Conservation (phyloP, 306 rosid species). For the Prunus mongolica region DNA sequence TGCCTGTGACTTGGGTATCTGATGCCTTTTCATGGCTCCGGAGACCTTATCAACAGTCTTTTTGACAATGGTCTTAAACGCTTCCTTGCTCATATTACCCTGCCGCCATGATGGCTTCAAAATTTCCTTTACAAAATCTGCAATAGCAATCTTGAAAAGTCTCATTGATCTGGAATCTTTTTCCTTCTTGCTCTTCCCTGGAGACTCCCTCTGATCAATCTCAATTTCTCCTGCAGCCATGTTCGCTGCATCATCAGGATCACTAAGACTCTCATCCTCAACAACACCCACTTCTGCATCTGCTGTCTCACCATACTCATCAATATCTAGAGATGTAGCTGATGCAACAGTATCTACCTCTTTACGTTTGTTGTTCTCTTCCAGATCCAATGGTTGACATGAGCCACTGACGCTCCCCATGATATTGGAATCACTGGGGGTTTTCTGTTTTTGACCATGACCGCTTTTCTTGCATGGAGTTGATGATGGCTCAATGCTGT, state of each 20-base stretch:
- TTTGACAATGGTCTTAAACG: slow-evolving; percentile 94
- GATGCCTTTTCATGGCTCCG: slow-evolving; percentile 95
- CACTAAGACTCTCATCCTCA: slow-evolving; percentile 68
- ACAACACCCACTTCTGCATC: slow-evolving; percentile 86
- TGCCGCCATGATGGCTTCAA: slow-evolving; percentile 97
- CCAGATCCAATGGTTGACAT: slow-evolving; percentile 45
- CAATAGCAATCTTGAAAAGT: slow-evolving; percentile 83
- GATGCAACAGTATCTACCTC: slow-evolving; percentile 67
- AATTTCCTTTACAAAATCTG: slow-evolving; percentile 90
- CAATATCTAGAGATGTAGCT: slow-evolving; percentile 68
- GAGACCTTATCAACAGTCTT: slow-evolving; percentile 98
- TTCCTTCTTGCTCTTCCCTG: slow-evolving; percentile 66
- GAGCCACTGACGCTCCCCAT: slow-evolving; percentile 49
- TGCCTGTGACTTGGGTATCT: slow-evolving; percentile 80
- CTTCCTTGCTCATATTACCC: slow-evolving; percentile 99
- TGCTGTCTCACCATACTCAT: slow-evolving; percentile 86
- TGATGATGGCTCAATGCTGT: slow-evolving; percentile 75
- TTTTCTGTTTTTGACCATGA: slow-evolving; percentile 51
- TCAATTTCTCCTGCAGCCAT: slow-evolving; percentile 52
- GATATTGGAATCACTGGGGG: slow-evolving; percentile 50
- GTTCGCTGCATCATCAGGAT: slow-evolving; percentile 39
- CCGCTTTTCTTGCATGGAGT: slow-evolving; percentile 39
- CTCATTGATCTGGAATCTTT: slow-evolving; percentile 82
- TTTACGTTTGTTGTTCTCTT: slow-evolving; percentile 50
- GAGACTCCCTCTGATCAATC: slow-evolving; percentile 67